phyloP scores from a whole-genome alignment of 495 filamentous ascomycete genomes.

The Opeltia flavorubescens region DNA sequence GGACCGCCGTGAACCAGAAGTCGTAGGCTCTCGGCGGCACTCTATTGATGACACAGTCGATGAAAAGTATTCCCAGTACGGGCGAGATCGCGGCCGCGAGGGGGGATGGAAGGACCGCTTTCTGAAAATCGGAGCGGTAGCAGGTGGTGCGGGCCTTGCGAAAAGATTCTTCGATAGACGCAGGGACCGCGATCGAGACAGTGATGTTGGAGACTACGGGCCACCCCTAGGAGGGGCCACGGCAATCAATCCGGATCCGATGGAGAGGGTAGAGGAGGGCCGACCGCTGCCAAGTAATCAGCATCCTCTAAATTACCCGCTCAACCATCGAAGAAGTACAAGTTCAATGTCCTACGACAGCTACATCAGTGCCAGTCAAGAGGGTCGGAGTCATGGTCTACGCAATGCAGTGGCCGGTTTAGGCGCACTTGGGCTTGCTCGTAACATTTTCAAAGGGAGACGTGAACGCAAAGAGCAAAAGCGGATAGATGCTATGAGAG shows the following conservation, averaged over 20 bases:
- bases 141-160: slow-evolving; percentile 50
- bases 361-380: slow-evolving; percentile 28
- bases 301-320: slow-evolving; percentile 28
- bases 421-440: slow-evolving; percentile 48
- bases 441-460: slow-evolving; percentile 49
- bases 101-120: slow-evolving; percentile 51
- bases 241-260: slow-evolving; percentile 5
- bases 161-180: slow-evolving; percentile 50
- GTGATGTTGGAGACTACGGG: slow-evolving; percentile 35
- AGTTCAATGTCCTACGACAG: slow-evolving; percentile 22
- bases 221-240: slow-evolving; percentile 23
- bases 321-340: slow-evolving; percentile 23
- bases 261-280: slow-evolving; percentile 4
- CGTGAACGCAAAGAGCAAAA: slow-evolving; percentile 49
- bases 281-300: slow-evolving; percentile 21
- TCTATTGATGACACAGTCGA: slow-evolving; percentile 15
- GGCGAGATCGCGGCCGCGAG: slow-evolving; percentile 50
- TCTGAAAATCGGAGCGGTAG: slow-evolving; percentile 48
- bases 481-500: slow-evolving; percentile 45
- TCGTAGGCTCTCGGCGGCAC: slow-evolving; percentile 18
- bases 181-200: slow-evolving; percentile 39
- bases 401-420: slow-evolving; percentile 53
- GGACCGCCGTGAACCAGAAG: slow-evolving; percentile 19
- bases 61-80: slow-evolving; percentile 27
- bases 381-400: slow-evolving; percentile 32